Base-by-base conservation (phyloP, 2,329 filamentous ascomycete species). In the Magnaporthiopsis incrustans region DNA sequence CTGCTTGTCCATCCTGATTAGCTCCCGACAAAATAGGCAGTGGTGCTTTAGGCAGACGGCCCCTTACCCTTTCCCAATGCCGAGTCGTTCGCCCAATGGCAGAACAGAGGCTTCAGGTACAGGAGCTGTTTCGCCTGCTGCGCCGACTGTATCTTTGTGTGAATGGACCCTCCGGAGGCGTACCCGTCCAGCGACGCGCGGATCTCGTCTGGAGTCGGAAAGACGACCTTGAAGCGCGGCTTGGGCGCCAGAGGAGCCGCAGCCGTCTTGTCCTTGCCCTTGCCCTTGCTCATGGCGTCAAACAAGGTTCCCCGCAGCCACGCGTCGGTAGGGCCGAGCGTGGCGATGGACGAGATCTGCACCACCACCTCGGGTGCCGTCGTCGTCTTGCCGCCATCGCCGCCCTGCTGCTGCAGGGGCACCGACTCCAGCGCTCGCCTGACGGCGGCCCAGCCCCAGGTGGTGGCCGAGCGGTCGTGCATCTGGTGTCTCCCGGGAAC, bases 301-400 rank as follows among this genome's bases (percentile, higher is more conserved):
- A 90, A 89, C 22, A 90, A 76, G 0, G 84, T 87, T 30, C 85
- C 81, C 61, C 82, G 82, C 0, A 96, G 77, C 92, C 92, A 96
- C 63, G 81, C 84, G 62, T 91, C 84, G 11, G 81, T 88, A 32
- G 81, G 78, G 0, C 90, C 90, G 0, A 96, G 79, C 0, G 91
- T 92, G 2, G 92, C 92, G 60, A 96, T 89, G 0, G 91, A 96
- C 0, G 92, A 96, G 57, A 94, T 78, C 74, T 95, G 86, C 4
- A 82, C 74, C 1, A 86, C 82, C 33, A 91, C 76, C 32, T 84
- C 79, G 22, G 61, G 25, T 0, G 30, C 30, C 30, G 30, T 30
- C 7, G 4, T 30, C 30, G 81, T 71, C 32, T 12, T 35, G 33
- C 8, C 33, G 33, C 8, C 33, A 8, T 73, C 65, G 10, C 74